These are phyloP conservation scores for Bretschneidera sinensis DNA, from an alignment of 345 rosid genomes.

Conservation along the genomic window DNA sequence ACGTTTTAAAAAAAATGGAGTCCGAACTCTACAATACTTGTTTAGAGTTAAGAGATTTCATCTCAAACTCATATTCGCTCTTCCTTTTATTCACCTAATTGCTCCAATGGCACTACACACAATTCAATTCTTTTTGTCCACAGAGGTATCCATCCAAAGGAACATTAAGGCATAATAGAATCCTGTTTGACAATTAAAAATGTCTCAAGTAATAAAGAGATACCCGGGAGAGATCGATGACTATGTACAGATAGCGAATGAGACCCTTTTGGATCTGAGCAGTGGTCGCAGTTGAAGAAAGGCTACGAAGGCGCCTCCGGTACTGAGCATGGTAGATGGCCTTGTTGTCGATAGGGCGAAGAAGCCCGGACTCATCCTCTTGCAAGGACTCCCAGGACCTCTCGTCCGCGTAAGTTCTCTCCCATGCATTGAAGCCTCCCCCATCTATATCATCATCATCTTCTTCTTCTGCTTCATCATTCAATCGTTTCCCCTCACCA, in stretches of 20 bases:
- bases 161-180: background rate
- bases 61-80: too few species aligned
- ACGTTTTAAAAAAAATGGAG: background rate
- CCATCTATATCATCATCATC: constrained; percentile 54
- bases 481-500: constrained; percentile 32
- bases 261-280: constrained; percentile 89
- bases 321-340: constrained; percentile 67
- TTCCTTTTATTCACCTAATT: background rate
- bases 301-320: constrained; percentile 66
- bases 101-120: background rate
- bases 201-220: background rate
- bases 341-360: constrained; percentile 66
- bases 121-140: too few species aligned
- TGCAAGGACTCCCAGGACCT: constrained; percentile 88
- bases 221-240: constrained; percentile 85
- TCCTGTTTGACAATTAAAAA: background rate
- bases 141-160: background rate
- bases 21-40: too few species aligned
- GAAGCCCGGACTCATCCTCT: constrained; percentile 84
- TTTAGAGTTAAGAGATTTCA: too few species aligned
- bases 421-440: constrained; percentile 70
- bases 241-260: constrained; percentile 78
- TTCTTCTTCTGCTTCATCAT: constrained; percentile 49
- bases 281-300: constrained; percentile 47
- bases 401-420: constrained; percentile 70